These are phyloP conservation scores for Zasmidium angulare DNA, from an alignment of 2,329 filamentous ascomycete genomes.

Conservation along the genomic window DNA sequence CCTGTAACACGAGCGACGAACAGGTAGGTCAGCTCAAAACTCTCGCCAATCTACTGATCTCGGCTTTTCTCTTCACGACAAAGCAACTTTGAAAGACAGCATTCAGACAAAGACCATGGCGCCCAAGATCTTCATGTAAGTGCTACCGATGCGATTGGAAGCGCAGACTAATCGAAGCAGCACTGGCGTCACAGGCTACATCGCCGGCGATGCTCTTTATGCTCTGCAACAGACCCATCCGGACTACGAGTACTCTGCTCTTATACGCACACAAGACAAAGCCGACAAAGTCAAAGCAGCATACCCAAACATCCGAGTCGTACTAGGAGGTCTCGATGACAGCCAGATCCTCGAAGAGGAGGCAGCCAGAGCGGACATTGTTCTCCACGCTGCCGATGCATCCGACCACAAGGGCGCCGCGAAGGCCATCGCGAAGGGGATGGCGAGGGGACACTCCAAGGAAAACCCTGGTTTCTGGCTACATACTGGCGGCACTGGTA, in stretches of 20 bases:
- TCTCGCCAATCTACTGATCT: neutral
- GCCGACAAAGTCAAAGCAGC: constrained; percentile 41
- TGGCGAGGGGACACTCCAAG: constrained; percentile 47
- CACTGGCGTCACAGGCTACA: constrained; percentile 41
- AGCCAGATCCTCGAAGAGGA: constrained; percentile 47
- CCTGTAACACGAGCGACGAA: neutral
- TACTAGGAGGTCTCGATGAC: constrained; percentile 53
- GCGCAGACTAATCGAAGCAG: constrained; percentile 16
- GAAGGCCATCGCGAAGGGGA: constrained; percentile 52
- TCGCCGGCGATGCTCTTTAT: constrained; percentile 48
- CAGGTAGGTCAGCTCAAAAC: too few species aligned
- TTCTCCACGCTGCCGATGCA: constrained; percentile 50
- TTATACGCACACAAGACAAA: constrained; percentile 53
- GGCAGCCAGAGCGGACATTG: constrained; percentile 53
- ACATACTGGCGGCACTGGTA: constrained; percentile 59
- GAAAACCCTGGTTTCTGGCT: constrained; percentile 41
- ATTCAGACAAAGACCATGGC: constrained; percentile 16
- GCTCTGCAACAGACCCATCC: constrained; percentile 48
- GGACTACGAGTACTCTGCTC: constrained; percentile 49
- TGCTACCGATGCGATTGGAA: neutral
- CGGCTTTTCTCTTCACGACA: neutral
- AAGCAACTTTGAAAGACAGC: neutral
- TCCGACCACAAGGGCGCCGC: constrained; percentile 49
- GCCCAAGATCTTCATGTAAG: constrained; percentile 33
- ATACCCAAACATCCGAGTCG: constrained; percentile 44